A percentile compares a stretch with the other conserved stretches of the same genome.
Evolutionary conservation across 2,329 filamentous ascomycete species (phyloP).

Genomic region (Pezicula rhizophila): DNA sequence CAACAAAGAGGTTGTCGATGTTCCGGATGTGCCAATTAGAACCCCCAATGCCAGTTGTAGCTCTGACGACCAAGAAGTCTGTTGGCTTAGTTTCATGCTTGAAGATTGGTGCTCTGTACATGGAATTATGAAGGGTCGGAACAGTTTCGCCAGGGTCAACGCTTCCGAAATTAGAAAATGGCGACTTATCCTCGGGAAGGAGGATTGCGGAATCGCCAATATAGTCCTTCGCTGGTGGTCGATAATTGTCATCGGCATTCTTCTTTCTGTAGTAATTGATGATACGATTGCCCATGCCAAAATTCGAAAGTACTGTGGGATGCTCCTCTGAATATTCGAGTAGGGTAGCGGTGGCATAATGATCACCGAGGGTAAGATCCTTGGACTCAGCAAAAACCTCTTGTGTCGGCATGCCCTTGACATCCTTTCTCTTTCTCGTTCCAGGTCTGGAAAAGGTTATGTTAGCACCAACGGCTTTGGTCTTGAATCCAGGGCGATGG

Average conservation of each 20-base stretch:
- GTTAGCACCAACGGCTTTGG: constrained; percentile 57
- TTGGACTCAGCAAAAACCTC: constrained; percentile 75
- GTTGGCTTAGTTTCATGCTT: constrained; percentile 70
- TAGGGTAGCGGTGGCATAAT: constrained; percentile 76
- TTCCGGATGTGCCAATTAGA: constrained; percentile 78
- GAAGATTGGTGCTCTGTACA: constrained; percentile 93
- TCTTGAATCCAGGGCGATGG: constrained; percentile 72
- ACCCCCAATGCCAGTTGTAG: constrained; percentile 71
- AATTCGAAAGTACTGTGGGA: constrained; percentile 86
- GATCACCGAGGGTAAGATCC: constrained; percentile 76
- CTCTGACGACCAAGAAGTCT: constrained; percentile 84
- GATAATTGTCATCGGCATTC: constrained; percentile 49
- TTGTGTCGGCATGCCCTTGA: constrained; percentile 71
- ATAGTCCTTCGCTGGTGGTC: constrained; percentile 47
- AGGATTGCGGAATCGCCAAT: constrained; percentile 86
- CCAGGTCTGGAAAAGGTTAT: constrained; percentile 70
- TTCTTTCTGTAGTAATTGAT: constrained; percentile 96
- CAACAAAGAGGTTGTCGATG: constrained; percentile 84
- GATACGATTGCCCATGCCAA: constrained; percentile 92
- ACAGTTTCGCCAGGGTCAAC: constrained; percentile 88
- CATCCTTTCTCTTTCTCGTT: constrained; percentile 72
- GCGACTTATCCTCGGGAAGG: constrained; percentile 89
- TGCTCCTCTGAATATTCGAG: constrained; percentile 96
- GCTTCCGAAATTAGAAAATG: constrained; percentile 90
- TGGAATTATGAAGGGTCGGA: constrained; percentile 86